phyloP scores from a whole-genome alignment of 495 filamentous ascomycete genomes.

The Hyaloscypha variabilis region DNA sequence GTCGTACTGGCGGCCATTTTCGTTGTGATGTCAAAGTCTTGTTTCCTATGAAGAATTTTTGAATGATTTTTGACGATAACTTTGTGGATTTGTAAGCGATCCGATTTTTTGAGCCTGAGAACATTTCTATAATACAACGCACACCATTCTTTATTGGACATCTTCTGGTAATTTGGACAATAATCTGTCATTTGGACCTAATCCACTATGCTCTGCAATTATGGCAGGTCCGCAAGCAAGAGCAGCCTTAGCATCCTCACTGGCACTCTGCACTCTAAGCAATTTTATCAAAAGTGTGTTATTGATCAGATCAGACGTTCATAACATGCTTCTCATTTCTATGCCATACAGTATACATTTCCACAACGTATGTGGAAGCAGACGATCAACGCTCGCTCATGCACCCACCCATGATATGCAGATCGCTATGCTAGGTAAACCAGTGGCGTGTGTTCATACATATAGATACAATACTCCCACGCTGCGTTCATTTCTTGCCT shows the following conservation, averaged over 20 bases:
- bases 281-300: too few relatives aligned
- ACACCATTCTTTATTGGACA: too few relatives aligned
- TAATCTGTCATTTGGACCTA: too few relatives aligned
- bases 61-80: neutral
- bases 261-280: too few relatives aligned
- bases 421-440: slow-evolving; percentile 25
- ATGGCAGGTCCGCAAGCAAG: too few relatives aligned
- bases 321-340: neutral
- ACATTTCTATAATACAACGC: too few relatives aligned
- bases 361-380: neutral
- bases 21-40: neutral
- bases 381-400: slow-evolving; percentile 7
- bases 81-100: slow-evolving; percentile 19
- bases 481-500: slow-evolving; percentile 64
- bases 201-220: too few relatives aligned
- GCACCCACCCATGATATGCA: slow-evolving; percentile 23
- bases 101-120: neutral
- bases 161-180: too few relatives aligned
- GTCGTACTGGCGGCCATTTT: slow-evolving; percentile 21
- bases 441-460: slow-evolving; percentile 32
- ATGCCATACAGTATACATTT: neutral
- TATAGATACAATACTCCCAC: slow-evolving; percentile 25
- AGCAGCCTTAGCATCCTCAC: too few relatives aligned
- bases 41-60: neutral
- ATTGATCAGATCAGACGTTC: too few relatives aligned